Percentiles rank a stretch among this genome's conserved stretches.
These are phyloP conservation scores for Ophiocordyceps unilateralis DNA, from an alignment of 2,329 filamentous ascomycete species.

Conservation along the genomic window DNA sequence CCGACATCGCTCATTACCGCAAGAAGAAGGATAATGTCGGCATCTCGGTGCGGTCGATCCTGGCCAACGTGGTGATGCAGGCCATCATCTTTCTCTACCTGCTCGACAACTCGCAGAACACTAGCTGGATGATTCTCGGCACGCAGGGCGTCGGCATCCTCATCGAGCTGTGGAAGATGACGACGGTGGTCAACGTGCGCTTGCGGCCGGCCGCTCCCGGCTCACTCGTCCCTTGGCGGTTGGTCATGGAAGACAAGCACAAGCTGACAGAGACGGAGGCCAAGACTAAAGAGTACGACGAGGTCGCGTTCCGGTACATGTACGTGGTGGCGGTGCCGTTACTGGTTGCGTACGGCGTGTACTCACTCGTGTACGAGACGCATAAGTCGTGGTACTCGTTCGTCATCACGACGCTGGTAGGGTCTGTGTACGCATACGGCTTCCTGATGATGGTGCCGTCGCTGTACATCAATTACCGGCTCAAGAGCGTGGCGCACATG, in stretches of 20 bases:
- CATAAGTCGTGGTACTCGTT: slow-evolving; percentile 99
- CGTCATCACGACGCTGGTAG: slow-evolving; percentile 85
- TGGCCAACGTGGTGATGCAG: slow-evolving; percentile 98
- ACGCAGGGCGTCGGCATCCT: slow-evolving; percentile 70
- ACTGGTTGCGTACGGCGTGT: slow-evolving; percentile 72
- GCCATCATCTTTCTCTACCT: slow-evolving; percentile 89
- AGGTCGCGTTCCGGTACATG: slow-evolving; percentile 94
- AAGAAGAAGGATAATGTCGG: slow-evolving; percentile 99
- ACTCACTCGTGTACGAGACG: slow-evolving; percentile 80
- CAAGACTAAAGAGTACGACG: slow-evolving; percentile 96
- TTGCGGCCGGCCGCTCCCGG: slow-evolving; percentile 51
- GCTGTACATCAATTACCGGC: slow-evolving; percentile 96
- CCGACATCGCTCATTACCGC: slow-evolving; percentile 92
- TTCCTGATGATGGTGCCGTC: slow-evolving; percentile 98
- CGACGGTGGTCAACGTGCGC: slow-evolving; percentile 81
- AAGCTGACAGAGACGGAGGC: slow-evolving; percentile 87
- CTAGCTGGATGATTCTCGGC: slow-evolving; percentile 96
- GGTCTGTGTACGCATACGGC: slow-evolving; percentile 91
- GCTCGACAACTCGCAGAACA: slow-evolving; percentile 92
- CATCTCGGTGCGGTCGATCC: slow-evolving; percentile 86
- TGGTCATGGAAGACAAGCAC: slow-evolving; percentile 93
- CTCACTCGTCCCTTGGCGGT: slow-evolving; percentile 58
- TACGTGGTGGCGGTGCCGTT: slow-evolving; percentile 85
- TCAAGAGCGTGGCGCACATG: slow-evolving; percentile 95
- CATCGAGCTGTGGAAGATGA: slow-evolving; percentile 79